Base-by-base conservation (phyloP, 306 rosid genomes). In the Dryas octopetala region DNA sequence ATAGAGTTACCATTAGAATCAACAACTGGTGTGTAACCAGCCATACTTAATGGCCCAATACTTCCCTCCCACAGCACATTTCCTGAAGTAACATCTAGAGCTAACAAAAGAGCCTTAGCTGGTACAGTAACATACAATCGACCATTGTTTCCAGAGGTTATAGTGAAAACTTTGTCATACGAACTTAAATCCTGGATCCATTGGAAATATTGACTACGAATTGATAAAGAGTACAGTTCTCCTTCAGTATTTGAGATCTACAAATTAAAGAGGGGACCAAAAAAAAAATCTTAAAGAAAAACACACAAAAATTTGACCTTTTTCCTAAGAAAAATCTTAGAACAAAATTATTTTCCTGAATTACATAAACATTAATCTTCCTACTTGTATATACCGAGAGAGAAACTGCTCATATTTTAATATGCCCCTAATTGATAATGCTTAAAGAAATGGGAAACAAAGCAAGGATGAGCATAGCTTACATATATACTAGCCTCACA, bases 141-240 rank as follows among this genome's bases (percentile, higher is more conserved):
- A 61, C 98, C 97, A 73, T 91, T 93, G 85, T 88, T 91, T 81
- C 96, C 97, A 0, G 97, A 82, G 32, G 91, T 82, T 62, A 89
- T 8, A 14, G 93, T 79, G 82, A 89, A 86, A 68, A 62, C 60
- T 71, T 82, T 89, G 76, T 78, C 96, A 0, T 89, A 85, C 17
- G 86, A 86, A 68, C 97, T 93, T 7, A 91, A 85, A 77, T 91
- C 98, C 69, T 82, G 89, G 68, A 91, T 88, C 97, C 98, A 91
- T 78, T 82, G 85, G 51, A 89, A 88, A 50, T 80, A 74, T 19
- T 75, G 93, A 70, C 86, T 81, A 3, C 80, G 91, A 59, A 85
- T 60, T 0, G 96, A 88, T 67, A 93, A 51, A 59, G 89, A 83
- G 68, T 89, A 93, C 58, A 93, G 61, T 59, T 88, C 88, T 59